Conservation (phyloP, 768 basidiomycete species). For the Pisolithus marmoratus region DNA sequence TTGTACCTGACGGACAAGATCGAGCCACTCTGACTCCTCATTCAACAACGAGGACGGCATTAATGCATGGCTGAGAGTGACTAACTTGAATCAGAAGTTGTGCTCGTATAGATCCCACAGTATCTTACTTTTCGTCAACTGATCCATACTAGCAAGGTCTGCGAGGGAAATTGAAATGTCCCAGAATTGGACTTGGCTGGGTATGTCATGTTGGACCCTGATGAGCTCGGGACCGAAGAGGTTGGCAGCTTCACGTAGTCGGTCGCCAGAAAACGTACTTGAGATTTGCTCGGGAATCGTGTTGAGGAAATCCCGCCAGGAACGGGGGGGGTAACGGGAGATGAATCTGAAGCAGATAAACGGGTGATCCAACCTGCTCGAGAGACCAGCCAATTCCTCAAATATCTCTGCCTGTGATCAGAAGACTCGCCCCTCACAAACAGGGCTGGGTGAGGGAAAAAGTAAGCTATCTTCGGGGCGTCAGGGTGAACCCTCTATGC, state of each 20-base stretch:
- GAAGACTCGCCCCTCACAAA: neutral
- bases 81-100: too few relatives aligned
- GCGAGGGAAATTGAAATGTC: neutral
- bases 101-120: conserved; percentile 14
- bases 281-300: neutral
- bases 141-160: neutral
- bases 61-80: too few relatives aligned
- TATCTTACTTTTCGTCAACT: conserved; percentile 1
- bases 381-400: neutral
- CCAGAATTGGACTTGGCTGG: neutral
- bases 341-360: neutral
- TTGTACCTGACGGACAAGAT: too few relatives aligned
- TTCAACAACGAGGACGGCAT: too few relatives aligned
- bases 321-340: neutral
- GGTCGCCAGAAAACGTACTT: neutral
- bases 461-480: neutral
- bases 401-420: neutral
- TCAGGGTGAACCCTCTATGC: neutral
- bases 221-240: neutral
- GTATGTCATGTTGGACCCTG: neutral
- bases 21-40: too few relatives aligned
- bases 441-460: neutral
- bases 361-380: neutral
- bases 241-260: neutral
- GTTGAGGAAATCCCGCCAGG: neutral